These are phyloP conservation scores for Phialocephala sp. DNA, from an alignment of 2,329 filamentous ascomycete genomes.

Conservation along the genomic window DNA sequence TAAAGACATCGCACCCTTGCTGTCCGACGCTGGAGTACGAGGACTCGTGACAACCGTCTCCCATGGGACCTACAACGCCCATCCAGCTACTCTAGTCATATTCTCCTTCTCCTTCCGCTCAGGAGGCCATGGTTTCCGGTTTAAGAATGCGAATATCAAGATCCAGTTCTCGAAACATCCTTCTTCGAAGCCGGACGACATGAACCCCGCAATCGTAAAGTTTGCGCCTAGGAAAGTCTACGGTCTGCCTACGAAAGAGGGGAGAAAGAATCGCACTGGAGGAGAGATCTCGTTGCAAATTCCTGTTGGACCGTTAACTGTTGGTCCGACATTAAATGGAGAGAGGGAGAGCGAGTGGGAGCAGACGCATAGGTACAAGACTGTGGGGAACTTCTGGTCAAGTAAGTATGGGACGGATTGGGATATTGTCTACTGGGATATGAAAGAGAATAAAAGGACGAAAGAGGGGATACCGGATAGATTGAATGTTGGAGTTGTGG, in stretches of 20 bases:
- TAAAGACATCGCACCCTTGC: slow-evolving; percentile 58
- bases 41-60: slow-evolving; percentile 28
- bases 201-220: slow-evolving; percentile 17
- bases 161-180: slow-evolving; percentile 24
- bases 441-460: slow-evolving; percentile 27
- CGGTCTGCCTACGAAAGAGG: slow-evolving; percentile 23
- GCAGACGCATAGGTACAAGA: slow-evolving; percentile 21
- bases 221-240: slow-evolving; percentile 32
- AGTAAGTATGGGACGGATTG: slow-evolving; percentile 22
- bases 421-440: slow-evolving; percentile 32
- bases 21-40: slow-evolving; percentile 27
- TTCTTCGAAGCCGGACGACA: not conserved
- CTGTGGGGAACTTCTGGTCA: slow-evolving; percentile 29
- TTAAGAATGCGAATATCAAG: slow-evolving; percentile 30
- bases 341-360: slow-evolving; percentile 24
- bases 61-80: slow-evolving; percentile 26
- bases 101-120: slow-evolving; percentile 41
- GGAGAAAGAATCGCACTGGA: slow-evolving; percentile 15
- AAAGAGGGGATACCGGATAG: slow-evolving; percentile 31
- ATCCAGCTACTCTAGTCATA: slow-evolving; percentile 21
- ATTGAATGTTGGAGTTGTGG: slow-evolving; percentile 22
- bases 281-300: slow-evolving; percentile 27
- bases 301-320: slow-evolving; percentile 20
- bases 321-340: slow-evolving; percentile 18
- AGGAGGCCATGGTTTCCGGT: slow-evolving; percentile 27